Conservation (phyloP, 257 asterid genomes). For the Anisodus acutangulus region DNA sequence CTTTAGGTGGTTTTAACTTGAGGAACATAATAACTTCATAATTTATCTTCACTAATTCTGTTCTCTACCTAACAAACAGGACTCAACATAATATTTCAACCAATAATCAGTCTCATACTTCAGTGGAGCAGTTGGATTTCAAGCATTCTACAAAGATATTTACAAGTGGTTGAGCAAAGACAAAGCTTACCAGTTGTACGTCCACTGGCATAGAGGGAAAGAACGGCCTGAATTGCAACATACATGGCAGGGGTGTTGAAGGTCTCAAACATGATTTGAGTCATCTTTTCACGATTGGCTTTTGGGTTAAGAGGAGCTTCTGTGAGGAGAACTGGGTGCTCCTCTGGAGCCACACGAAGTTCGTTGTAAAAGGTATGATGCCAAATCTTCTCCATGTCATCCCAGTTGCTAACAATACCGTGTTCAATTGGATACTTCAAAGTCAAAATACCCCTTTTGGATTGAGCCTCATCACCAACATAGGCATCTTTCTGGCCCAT, state of each 20-base stretch:
- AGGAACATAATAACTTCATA: neutral
- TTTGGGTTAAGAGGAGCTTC: constrained; percentile 45
- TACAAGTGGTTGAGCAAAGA: neutral
- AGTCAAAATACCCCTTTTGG: constrained; percentile 75
- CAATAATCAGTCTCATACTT: neutral
- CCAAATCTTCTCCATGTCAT: constrained; percentile 72
- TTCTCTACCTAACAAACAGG: neutral
- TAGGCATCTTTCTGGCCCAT: constrained; percentile 71
- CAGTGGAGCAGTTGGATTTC: neutral
- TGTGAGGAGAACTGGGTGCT: constrained; percentile 47
- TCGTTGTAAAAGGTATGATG: constrained; percentile 67
- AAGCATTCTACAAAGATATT: neutral
- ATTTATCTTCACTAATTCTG: neutral
- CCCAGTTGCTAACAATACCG: constrained; percentile 64
- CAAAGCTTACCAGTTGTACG: constrained; percentile 48
- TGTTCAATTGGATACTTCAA: constrained; percentile 63
- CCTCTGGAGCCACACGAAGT: constrained; percentile 55
- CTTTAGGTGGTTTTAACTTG: neutral
- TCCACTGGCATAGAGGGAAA: constrained; percentile 52
- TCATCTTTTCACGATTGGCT: constrained; percentile 46
- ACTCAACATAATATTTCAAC: neutral
- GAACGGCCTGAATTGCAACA: constrained; percentile 66
- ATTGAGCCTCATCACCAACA: constrained; percentile 53
- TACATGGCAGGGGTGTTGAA: constrained; percentile 69
- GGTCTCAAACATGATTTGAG: constrained; percentile 57